Conservation (phyloP, 257 asterid genomes). For the Gentiana straminea region DNA sequence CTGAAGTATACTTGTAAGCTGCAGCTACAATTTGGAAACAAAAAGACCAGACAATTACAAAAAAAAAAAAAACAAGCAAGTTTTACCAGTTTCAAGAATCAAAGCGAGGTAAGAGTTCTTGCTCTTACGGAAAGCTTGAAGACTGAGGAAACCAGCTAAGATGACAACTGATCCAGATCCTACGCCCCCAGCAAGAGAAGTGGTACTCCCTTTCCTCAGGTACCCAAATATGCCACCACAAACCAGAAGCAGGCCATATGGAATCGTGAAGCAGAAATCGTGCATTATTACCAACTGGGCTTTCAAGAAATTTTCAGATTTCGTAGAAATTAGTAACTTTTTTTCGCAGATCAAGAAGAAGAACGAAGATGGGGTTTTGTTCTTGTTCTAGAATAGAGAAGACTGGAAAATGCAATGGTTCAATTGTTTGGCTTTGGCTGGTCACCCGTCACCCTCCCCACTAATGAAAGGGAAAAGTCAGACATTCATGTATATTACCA, state of each 20-base stretch:
- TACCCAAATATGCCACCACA: conserved; percentile 83
- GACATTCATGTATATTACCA: too few relatives aligned
- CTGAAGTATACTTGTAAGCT: too few relatives aligned
- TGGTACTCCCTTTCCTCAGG: conserved; percentile 65
- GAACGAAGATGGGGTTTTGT: not conserved
- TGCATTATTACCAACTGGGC: conserved; percentile 50
- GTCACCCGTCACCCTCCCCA: not conserved
- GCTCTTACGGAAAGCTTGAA: conserved; percentile 78
- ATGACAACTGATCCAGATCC: conserved; percentile 67
- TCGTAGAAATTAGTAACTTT: not conserved
- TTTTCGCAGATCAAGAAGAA: conserved; percentile 16
- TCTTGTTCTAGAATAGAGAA: not conserved
- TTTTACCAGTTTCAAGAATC: conserved; percentile 66
- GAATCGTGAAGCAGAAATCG: conserved; percentile 97
- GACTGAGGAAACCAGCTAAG: conserved; percentile 87
- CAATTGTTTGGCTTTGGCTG: conserved; percentile 1
- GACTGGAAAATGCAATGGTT: conserved; percentile 1
- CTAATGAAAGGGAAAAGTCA: too few relatives aligned
- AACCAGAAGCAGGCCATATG: conserved; percentile 68
- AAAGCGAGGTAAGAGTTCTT: conserved; percentile 65
- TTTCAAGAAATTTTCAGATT: conserved; percentile 5
- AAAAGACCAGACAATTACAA: not conserved
- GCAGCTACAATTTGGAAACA: too few relatives aligned
- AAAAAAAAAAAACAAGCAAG: too few relatives aligned
- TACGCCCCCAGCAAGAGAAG: conserved; percentile 78